These are phyloP conservation scores for Backusella mclennaniae DNA, from an alignment of 192 early-diverging fungal species.

Conservation along the genomic window DNA sequence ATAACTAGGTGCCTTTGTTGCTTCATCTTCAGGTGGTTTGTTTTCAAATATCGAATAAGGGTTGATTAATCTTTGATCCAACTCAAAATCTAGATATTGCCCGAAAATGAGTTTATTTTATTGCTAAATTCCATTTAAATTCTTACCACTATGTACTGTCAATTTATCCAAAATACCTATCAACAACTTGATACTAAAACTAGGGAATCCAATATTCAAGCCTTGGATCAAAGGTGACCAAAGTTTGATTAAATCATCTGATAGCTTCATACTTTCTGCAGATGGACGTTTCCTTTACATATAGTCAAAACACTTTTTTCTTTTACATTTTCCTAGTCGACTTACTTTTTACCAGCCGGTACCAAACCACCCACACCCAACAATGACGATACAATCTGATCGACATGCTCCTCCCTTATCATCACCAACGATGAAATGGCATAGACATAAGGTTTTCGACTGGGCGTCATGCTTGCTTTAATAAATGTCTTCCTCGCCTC, in stretches of 20 bases:
- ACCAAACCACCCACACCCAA: constrained; percentile 56
- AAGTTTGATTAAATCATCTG: constrained; percentile 33
- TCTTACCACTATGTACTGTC: not conserved
- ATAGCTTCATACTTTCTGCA: constrained; percentile 37
- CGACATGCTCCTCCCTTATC: constrained; percentile 16
- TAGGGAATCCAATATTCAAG: constrained; percentile 37
- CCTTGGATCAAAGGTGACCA: constrained; percentile 43
- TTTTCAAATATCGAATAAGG: constrained; percentile 27
- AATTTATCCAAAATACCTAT: constrained; percentile 29
- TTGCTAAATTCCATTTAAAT: too few species aligned
- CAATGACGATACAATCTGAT: constrained; percentile 49
- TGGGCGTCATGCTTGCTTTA: constrained; percentile 1
- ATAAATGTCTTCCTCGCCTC: constrained; percentile 27
- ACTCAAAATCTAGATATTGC: not conserved
- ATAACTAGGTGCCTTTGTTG: constrained; percentile 37
- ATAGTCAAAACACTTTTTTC: not conserved
- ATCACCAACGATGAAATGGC: not conserved
- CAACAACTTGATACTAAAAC: constrained; percentile 32
- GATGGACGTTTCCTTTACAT: constrained; percentile 35
- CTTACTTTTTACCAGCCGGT: constrained; percentile 54
- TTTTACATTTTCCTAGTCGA: not conserved
- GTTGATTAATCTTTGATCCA: constrained; percentile 32
- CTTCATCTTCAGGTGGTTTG: constrained; percentile 15
- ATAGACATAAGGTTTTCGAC: not conserved
- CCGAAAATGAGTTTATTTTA: too few species aligned